phyloP scores from a whole-genome alignment of 768 basidiomycete species.

The Lyophyllum semitale region DNA sequence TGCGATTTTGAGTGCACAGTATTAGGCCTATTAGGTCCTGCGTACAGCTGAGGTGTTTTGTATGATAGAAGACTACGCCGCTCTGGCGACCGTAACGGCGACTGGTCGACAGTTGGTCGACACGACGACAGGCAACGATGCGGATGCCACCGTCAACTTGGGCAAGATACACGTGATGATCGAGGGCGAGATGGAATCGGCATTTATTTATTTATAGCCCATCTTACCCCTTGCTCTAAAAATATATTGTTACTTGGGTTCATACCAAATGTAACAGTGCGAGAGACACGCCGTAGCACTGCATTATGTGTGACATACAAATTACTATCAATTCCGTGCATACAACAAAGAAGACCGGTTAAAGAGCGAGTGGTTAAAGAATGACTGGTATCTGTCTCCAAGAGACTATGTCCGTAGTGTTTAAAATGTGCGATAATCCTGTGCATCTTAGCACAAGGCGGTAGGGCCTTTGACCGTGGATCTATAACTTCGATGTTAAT shows the following conservation, averaged over 20 bases:
- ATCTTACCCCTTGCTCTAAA: not conserved
- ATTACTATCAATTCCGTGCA: no score
- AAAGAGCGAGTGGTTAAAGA: no score
- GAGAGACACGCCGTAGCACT: no score
- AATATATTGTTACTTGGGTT: no score
- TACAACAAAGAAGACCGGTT: no score
- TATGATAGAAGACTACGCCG: not conserved
- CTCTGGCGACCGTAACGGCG: no score
- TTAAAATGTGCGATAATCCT: not conserved
- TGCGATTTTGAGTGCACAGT: not conserved
- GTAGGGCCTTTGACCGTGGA: not conserved
- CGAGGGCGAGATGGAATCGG: not conserved
- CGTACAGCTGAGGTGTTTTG: not conserved
- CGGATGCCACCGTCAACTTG: not conserved
- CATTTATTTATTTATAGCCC: not conserved
- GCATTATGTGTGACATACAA: no score
- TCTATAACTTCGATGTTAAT: not conserved
- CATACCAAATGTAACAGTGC: no score
- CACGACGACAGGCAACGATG: slow-evolving; percentile 19
- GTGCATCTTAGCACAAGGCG: not conserved
- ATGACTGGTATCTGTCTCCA: no score
- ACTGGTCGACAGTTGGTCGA: no score
- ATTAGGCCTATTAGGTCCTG: no score
- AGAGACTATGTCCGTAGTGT: not conserved
- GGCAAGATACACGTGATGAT: slow-evolving; percentile 10